A percentile compares a stretch with the other conserved stretches of the same genome.
Evolutionary conservation across 2,329 filamentous ascomycete genomes (phyloP).

Genomic region (Bipolaris cookei): DNA sequence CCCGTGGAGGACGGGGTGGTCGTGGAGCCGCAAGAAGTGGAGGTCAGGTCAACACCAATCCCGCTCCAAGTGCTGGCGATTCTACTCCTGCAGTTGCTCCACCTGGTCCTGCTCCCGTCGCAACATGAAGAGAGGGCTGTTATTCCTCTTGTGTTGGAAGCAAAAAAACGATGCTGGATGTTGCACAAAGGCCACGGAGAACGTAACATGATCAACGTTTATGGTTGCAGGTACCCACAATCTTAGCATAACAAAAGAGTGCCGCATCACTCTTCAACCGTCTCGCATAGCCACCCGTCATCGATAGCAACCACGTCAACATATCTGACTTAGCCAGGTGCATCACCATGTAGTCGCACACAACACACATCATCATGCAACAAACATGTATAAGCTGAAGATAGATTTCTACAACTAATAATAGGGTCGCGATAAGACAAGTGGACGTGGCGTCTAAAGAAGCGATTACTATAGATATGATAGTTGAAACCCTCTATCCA

Average conservation of each 20-base stretch:
- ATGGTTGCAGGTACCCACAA: not conserved
- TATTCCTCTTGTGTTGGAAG: not conserved
- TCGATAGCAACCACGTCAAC: not conserved
- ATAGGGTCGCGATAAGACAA: not conserved
- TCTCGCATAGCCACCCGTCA: not conserved
- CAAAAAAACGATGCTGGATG: not conserved
- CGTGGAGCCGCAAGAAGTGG: slow-evolving; percentile 45
- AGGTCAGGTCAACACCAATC: slow-evolving; percentile 23
- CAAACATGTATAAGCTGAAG: not conserved
- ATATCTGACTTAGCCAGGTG: not conserved
- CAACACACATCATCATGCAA: not conserved
- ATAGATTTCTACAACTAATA: not conserved
- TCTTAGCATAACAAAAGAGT: not conserved
- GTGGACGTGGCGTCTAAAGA: not conserved
- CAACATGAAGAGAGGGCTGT: slow-evolving; percentile 1
- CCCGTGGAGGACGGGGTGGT: slow-evolving; percentile 45
- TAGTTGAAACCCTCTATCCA: not conserved
- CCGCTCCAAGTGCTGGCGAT: slow-evolving; percentile 15
- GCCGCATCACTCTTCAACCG: not conserved
- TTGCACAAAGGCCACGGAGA: not conserved
- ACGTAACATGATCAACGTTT: not conserved
- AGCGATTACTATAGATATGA: not conserved
- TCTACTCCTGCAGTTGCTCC: slow-evolving; percentile 16
- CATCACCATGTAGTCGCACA: not conserved
- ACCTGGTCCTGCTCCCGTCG: slow-evolving; percentile 13